These are phyloP conservation scores for Nepenthes gracilis DNA, from an alignment of 148 eudicot genomes.

Conservation along the genomic window DNA sequence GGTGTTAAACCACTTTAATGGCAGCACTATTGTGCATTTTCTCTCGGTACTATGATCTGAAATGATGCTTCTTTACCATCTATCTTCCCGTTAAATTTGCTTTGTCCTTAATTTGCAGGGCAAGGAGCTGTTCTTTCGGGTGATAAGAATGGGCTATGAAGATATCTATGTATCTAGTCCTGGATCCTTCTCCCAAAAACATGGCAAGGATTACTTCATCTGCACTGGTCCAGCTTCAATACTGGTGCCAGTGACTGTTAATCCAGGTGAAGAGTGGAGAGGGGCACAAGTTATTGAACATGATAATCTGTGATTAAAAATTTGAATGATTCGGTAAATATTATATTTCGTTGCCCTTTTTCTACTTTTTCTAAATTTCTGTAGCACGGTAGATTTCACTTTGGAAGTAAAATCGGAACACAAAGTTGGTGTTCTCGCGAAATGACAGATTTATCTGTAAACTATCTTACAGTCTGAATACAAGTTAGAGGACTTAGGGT, in stretches of 20 bases:
- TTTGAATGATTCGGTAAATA: neutral
- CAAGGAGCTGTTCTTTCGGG: conserved; percentile 51
- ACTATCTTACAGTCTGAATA: too few relatives aligned
- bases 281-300: conserved; percentile 88
- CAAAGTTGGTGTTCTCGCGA: too few relatives aligned
- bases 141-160: conserved; percentile 69
- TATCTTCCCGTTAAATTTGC: neutral
- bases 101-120: conserved; percentile 31
- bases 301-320: conserved; percentile 48
- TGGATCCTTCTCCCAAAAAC: conserved; percentile 52
- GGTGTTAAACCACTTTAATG: too few relatives aligned
- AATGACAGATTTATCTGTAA: too few relatives aligned
- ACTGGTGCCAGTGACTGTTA: conserved; percentile 57
- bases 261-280: conserved; percentile 83
- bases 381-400: too few relatives aligned
- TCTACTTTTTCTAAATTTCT: too few relatives aligned
- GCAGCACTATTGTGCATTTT: neutral
- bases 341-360: neutral
- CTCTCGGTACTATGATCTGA: neutral
- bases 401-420: too few relatives aligned
- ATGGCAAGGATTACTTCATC: conserved; percentile 64
- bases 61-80: neutral
- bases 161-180: conserved; percentile 79
- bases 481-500: too few relatives aligned
- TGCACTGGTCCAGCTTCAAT: conserved; percentile 86